Evolutionary conservation across 768 basidiomycete species (phyloP), one percentile per base, ranked within the genome.

Genomic region (Podaxis sp.): DNA sequence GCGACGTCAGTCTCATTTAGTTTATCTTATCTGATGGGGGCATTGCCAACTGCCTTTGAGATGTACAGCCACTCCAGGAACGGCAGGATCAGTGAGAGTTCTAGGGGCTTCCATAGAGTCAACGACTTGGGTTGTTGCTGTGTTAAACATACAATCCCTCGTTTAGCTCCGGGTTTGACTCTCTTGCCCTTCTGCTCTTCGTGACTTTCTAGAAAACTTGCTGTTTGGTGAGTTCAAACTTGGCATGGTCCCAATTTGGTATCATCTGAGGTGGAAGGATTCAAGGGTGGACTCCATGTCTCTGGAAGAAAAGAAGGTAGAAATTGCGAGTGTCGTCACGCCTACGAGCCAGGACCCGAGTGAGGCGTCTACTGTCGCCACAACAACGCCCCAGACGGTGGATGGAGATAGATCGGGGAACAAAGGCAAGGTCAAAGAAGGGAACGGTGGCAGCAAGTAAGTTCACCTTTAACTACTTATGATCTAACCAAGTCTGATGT

Each of bases 21-120:
- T 21, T 46, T 60, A 60, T 60, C 59, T 60, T 53, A 60, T 60
- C 59, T 60, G 38, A 51, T 59, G 28, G 9, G 2, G 10, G 4
- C 0, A 13, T 14, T 40, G 38, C 14, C 11, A 37, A 27, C 14
- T 10, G 37, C 16, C 38, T 5, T 40, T 4, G 4, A 21, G 13
- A 5, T 0, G 36, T 28, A 58, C 57, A 58, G 57, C 57, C 57
- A 58, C 57, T 23, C 47, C 25, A 27, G 10, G 18, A 11, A 23
- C 25, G 47, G 47, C 47, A 48, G 9, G 47, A 21, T 21, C 11
- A 9, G 25, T 48, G 21, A 21, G 23, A 25, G 47, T 25, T 48
- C 47, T 27, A 25, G 3, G 25, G 47, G 35, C 5, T 38, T 25
- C 18, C 37, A 35, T 21, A 23, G 18, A 37, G 13, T 38, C 37